Base-by-base conservation (phyloP, 1,139 yeast genomes). In the Taphrina betulina region DNA sequence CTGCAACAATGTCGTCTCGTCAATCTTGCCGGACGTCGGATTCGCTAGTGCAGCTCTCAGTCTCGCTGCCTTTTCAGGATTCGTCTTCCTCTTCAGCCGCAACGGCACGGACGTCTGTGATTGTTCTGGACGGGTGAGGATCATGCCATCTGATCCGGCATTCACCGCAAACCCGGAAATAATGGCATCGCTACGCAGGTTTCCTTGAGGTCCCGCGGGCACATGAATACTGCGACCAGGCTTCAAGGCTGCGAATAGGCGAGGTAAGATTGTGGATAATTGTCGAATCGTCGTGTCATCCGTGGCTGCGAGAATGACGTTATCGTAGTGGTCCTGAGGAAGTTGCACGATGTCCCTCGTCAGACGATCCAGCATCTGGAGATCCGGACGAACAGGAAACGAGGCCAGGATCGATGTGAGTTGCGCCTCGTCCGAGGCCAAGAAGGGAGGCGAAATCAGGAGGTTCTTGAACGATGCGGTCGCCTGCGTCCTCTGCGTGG, bases 311-410 rank as follows among this genome's bases (percentile, higher is more conserved):
- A 89, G 79, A 53, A 83, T 68, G 36, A 87, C 78, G 51, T 72
- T 68, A 55, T 77, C 73, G 69, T 75, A 86, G 38, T 72, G 64
- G 19, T 69, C 68, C 1, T 68, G 63, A 1, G 72, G 72, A 43
- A 85, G 71, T 40, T 68, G 69, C n/a, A 82, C 81, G 14, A 77
- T 78, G 4, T 76, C 77, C 41, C 73, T 76, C 35, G 85, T 79
- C 37, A 87, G 78, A 59, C 94, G 75, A 67, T 85, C 92, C 46
- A 85, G 78, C 53, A 87, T 78, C 63, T 82, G 85, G 66, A 83
- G 89, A 40, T 75, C 74, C 28, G 63, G 63, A 10, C 64, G 61
- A 12, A 62, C 55, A 22, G 66, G 65, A 37, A 69, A 66, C 38
- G 57, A 51, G 31, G 67, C 64, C 63, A 79, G 78, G 45, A 72